Evolutionary conservation across 495 filamentous ascomycete genomes (phyloP).

Genomic region (Chaetomidium leptoderma): DNA sequence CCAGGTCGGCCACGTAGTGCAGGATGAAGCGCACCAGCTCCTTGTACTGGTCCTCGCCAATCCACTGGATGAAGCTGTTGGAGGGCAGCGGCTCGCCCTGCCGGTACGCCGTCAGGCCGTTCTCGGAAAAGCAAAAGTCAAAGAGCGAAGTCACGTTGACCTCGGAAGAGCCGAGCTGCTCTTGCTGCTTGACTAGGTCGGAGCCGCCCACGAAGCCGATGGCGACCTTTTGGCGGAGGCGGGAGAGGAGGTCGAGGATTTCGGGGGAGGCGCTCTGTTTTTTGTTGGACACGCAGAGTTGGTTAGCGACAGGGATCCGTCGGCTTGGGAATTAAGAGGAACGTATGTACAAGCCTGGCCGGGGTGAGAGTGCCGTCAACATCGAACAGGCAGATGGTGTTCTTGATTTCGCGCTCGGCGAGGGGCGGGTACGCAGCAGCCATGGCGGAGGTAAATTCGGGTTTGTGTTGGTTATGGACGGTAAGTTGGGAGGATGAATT

Average conservation of each 20-base stretch:
- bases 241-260: slow-evolving; percentile 75
- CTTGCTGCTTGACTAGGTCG: slow-evolving; percentile 88
- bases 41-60: slow-evolving; percentile 93
- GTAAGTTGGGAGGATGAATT: not conserved
- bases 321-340: not conserved
- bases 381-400: slow-evolving; percentile 90
- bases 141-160: slow-evolving; percentile 74
- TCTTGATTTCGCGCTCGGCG: slow-evolving; percentile 73
- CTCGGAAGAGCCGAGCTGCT: slow-evolving; percentile 69
- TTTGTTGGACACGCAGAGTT: not conserved
- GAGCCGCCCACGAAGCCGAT: slow-evolving; percentile 90
- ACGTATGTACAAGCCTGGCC: slow-evolving; percentile 60
- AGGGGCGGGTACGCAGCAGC: slow-evolving; percentile 64
- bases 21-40: slow-evolving; percentile 77
- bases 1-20: slow-evolving; percentile 83
- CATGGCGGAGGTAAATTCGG: too few relatives aligned
- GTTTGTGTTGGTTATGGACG: not conserved
- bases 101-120: slow-evolving; percentile 88
- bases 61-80: slow-evolving; percentile 83
- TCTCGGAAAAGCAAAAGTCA: slow-evolving; percentile 95
- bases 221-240: slow-evolving; percentile 79
- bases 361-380: slow-evolving; percentile 86
- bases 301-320: not conserved
- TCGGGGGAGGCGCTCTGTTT: slow-evolving; percentile 59
- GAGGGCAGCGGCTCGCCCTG: slow-evolving; percentile 65